Conservation (phyloP, 768 basidiomycete species). For the Mycena capillaripes region DNA sequence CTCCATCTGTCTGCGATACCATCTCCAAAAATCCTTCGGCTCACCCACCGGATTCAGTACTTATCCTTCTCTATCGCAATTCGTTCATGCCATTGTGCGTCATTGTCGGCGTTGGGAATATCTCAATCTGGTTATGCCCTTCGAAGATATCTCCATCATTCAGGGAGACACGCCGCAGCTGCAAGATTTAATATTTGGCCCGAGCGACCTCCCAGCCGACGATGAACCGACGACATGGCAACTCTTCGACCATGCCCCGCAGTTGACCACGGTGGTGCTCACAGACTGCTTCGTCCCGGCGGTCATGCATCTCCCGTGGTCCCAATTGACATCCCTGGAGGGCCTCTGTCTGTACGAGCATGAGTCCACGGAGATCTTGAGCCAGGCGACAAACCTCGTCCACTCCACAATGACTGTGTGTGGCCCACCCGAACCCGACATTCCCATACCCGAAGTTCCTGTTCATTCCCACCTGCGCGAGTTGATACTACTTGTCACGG, state of each 20-base stretch:
- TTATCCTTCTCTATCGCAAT: background rate
- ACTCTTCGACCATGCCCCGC: slow-evolving; percentile 2
- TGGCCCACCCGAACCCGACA: background rate
- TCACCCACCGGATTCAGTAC: background rate
- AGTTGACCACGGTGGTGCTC: background rate
- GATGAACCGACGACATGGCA: background rate
- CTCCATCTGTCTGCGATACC: background rate
- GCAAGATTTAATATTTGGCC: slow-evolving; percentile 10
- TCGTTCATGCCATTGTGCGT: background rate
- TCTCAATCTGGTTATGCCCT: background rate
- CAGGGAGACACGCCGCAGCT: slow-evolving; percentile 21
- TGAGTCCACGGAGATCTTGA: background rate
- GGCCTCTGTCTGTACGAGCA: background rate
- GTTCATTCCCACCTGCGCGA: background rate
- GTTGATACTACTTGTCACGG: background rate
- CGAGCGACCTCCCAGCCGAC: background rate
- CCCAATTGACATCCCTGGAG: background rate
- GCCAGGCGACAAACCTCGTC: background rate
- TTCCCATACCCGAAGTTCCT: background rate
- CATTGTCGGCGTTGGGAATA: slow-evolving; percentile 14
- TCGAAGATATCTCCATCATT: background rate
- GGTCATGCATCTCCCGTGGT: slow-evolving; percentile 9
- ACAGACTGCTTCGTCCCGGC: background rate
- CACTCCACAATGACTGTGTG: background rate
- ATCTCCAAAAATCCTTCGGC: background rate